Percentiles rank a stretch among this genome's conserved stretches.
Conservation (phyloP, 768 basidiomycete species). For the Mycena polygramma region DNA sequence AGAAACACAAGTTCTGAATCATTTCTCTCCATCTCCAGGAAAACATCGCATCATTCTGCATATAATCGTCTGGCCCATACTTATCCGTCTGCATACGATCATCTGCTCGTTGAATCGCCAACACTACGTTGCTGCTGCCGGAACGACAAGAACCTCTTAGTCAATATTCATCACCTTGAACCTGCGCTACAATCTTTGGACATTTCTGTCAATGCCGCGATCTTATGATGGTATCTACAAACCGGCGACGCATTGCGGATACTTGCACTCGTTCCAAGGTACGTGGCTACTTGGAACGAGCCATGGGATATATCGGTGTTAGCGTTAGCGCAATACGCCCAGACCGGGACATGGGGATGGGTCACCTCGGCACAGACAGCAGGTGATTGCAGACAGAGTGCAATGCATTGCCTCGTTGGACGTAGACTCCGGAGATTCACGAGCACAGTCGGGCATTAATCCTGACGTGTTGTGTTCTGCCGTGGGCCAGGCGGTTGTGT, state of each 20-base stretch:
- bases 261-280: neutral
- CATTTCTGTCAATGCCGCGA: constrained; percentile 1
- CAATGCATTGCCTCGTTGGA: neutral
- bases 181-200: neutral
- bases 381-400: neutral
- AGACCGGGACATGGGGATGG: neutral
- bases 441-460: neutral
- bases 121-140: too few relatives aligned
- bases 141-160: neutral
- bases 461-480: constrained; percentile 10
- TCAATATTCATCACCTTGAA: neutral
- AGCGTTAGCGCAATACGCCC: neutral
- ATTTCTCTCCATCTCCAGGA: neutral
- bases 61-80: too few relatives aligned
- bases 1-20: neutral
- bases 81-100: neutral
- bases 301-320: constrained; percentile 2
- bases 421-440: neutral
- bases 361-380: neutral
- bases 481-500: constrained; percentile 19
- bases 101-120: constrained; percentile 8
- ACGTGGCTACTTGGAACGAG: neutral
- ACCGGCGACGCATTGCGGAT: neutral
- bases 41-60: too few relatives aligned
- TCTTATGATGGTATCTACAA: neutral